A percentile compares a stretch with the other conserved stretches of the same genome.
Evolutionary conservation across 352 stramenopile species (phyloP).

Genomic region (Pythium rishiriense): DNA sequence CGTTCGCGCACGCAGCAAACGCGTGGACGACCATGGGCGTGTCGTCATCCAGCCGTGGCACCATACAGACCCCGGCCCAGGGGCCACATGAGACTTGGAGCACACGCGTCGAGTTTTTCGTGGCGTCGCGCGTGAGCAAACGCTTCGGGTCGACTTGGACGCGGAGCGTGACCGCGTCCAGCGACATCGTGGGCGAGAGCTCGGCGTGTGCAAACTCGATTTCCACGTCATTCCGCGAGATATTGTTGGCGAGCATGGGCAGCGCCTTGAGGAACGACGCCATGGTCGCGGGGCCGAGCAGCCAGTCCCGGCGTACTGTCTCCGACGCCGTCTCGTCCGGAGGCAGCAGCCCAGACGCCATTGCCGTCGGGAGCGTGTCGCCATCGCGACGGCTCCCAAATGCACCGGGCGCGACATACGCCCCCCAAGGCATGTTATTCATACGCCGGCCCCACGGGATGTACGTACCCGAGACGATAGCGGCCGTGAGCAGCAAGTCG

Average conservation of each 20-base stretch:
- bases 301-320: neutral
- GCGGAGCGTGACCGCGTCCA: neutral
- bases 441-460: conserved; percentile 5
- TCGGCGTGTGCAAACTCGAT: neutral
- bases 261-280: neutral
- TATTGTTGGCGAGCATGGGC: neutral
- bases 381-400: neutral
- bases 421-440: neutral
- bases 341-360: neutral
- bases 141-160: neutral
- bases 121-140: neutral
- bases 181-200: neutral
- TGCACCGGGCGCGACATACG: neutral
- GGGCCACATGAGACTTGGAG: neutral
- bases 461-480: neutral
- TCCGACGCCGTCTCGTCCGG: neutral
- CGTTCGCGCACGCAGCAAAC: neutral
- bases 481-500: conserved; percentile 4
- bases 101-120: neutral
- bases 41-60: neutral
- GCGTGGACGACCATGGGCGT: conserved; percentile 1
- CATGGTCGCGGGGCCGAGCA: neutral
- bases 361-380: neutral
- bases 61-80: neutral
- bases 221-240: neutral